Conservation (phyloP, 129 eudicot genomes). For the Gnaphalium uliginosum region DNA sequence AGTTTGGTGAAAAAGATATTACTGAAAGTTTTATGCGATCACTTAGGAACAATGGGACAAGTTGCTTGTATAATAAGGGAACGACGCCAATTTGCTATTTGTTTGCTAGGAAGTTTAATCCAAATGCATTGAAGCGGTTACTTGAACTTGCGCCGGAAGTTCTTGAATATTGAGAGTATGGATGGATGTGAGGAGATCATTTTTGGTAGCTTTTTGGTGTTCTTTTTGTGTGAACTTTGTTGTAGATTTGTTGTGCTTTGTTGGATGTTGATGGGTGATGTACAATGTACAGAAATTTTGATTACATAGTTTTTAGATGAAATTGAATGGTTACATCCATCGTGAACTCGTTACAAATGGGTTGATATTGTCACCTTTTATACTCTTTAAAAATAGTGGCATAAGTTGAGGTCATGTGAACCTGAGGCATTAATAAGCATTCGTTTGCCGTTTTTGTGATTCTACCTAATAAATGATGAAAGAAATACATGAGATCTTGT, state of each 20-base stretch:
- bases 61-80: conserved; percentile 51
- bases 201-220: conserved; percentile 2
- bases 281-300: conserved; percentile 13
- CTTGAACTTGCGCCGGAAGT: conserved; percentile 48
- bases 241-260: not conserved
- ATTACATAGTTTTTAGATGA: not conserved
- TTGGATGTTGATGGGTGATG: not conserved
- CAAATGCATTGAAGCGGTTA: conserved; percentile 58
- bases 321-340: not conserved
- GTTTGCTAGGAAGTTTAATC: conserved; percentile 79
- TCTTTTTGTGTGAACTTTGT: not conserved
- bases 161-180: conserved; percentile 47
- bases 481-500: not conserved
- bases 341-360: not conserved
- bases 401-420: not conserved
- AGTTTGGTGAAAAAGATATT: conserved; percentile 50
- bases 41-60: conserved; percentile 64
- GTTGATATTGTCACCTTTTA: not conserved
- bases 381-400: not conserved
- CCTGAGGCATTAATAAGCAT: not conserved
- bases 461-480: not conserved
- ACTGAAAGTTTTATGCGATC: conserved; percentile 48
- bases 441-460: too few species aligned
- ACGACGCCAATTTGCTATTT: conserved; percentile 52
- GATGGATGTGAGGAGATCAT: conserved; percentile 3